Evolutionary conservation across 257 asterid genomes (phyloP).

Genomic region (Phtheirospermum japonicum): DNA sequence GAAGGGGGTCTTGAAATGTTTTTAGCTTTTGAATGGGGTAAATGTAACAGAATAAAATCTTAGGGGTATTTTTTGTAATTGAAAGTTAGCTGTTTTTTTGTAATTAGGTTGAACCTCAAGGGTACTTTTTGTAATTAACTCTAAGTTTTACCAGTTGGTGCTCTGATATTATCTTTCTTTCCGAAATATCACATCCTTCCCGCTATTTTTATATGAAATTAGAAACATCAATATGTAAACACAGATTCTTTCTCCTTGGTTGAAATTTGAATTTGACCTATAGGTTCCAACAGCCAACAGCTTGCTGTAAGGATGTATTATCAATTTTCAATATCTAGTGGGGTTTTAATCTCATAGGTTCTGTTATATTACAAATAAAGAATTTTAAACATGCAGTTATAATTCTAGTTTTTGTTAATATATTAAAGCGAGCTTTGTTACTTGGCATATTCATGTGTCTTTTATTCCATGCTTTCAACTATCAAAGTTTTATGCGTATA

Average conservation of each 20-base stretch:
- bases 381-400: constrained; percentile 10
- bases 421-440: constrained; percentile 1
- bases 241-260: constrained; percentile 22
- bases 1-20: too few relatives aligned
- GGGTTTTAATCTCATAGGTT: constrained; percentile 12
- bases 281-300: constrained; percentile 11
- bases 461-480: constrained; percentile 7
- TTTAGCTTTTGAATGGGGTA: too few relatives aligned
- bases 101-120: too few relatives aligned
- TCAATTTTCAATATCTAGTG: background rate
- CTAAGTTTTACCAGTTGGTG: too few relatives aligned
- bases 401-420: constrained; percentile 10
- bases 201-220: background rate
- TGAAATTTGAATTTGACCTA: constrained; percentile 14
- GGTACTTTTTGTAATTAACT: too few relatives aligned
- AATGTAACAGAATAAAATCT: too few relatives aligned
- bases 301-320: constrained; percentile 14
- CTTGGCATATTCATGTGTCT: constrained; percentile 1
- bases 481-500: background rate
- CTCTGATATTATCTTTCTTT: too few relatives aligned
- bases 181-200: too few relatives aligned
- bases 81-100: too few relatives aligned
- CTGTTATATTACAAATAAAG: constrained; percentile 6
- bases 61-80: too few relatives aligned
- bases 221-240: background rate